phyloP scores from a whole-genome alignment of 139 green algal species.

The Penium margaritaceum region DNA sequence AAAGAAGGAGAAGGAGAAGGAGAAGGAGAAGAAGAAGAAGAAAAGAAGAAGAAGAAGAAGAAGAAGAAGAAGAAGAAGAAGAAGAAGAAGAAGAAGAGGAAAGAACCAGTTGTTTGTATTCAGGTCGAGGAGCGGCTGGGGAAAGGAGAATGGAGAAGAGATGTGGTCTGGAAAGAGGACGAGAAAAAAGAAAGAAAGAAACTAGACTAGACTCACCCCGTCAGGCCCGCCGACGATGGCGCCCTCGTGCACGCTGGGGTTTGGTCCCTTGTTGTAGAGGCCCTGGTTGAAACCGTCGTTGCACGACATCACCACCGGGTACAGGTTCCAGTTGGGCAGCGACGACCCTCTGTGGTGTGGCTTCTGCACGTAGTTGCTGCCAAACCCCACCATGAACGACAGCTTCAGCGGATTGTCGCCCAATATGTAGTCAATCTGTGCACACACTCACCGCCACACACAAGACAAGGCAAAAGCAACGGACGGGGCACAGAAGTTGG shows the following conservation, averaged over 20 bases:
- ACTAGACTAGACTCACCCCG: slow-evolving; percentile 14
- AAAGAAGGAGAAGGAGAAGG: neutral
- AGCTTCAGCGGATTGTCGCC: slow-evolving; percentile 25
- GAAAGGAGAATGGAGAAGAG: too few species aligned
- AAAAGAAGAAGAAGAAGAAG: neutral
- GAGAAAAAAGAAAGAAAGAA: too few species aligned
- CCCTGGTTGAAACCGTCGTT: slow-evolving; percentile 6
- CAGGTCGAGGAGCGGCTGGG: neutral
- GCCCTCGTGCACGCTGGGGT: slow-evolving; percentile 33
- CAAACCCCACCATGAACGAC: slow-evolving; percentile 34
- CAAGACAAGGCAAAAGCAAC: neutral
- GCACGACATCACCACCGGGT: too few species aligned
- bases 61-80: neutral
- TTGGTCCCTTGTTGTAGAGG: slow-evolving; percentile 21
- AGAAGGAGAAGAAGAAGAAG: neutral
- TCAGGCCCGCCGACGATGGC: slow-evolving; percentile 39
- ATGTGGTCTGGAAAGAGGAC: too few species aligned
- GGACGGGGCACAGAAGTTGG: neutral
- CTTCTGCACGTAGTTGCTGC: neutral
- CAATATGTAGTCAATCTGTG: slow-evolving; percentile 32
- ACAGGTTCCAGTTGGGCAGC: neutral
- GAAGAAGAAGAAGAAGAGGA: neutral
- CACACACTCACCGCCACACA: neutral
- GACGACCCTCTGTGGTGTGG: slow-evolving; percentile 35
- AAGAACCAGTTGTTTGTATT: neutral